Conservation (phyloP, 2,329 filamentous ascomycete species). For the Coniochaeta hoffmannii region DNA sequence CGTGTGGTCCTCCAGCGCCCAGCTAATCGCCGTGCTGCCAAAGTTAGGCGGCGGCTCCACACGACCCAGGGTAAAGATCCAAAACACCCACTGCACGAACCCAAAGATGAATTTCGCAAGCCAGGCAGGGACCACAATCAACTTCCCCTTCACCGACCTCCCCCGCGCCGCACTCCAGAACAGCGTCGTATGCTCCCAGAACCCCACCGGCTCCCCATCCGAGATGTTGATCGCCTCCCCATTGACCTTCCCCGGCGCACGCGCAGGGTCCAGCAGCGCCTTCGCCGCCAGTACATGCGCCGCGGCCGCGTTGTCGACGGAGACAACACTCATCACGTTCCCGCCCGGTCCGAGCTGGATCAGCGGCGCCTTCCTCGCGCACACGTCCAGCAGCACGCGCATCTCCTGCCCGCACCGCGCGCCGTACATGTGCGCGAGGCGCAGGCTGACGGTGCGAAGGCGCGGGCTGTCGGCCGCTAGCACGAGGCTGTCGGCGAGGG, state of each 20-base stretch:
- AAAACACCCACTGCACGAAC: background rate
- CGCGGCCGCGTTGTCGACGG: conserved; percentile 17
- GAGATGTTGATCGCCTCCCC: conserved; percentile 29
- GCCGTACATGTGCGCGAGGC: conserved; percentile 24
- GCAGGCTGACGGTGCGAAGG: conserved; percentile 19
- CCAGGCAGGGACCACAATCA: background rate
- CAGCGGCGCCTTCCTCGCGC: conserved; percentile 4
- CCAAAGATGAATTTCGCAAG: background rate
- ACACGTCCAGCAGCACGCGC: conserved; percentile 14
- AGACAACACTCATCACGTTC: conserved; percentile 20
- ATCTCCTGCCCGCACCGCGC: conserved; percentile 21
- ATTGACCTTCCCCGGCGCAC: conserved; percentile 13
- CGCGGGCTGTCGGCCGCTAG: conserved; percentile 17
- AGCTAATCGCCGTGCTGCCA: background rate
- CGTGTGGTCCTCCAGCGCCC: background rate
- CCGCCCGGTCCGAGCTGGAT: conserved; percentile 15
- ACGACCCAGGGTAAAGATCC: background rate
- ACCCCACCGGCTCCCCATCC: conserved; percentile 21
- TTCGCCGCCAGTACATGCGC: conserved; percentile 21
- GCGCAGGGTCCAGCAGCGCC: conserved; percentile 13
- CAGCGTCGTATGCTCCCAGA: conserved; percentile 21
- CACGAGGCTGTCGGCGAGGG: conserved; percentile 21
- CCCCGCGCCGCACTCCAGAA: conserved; percentile 17
- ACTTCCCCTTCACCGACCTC: background rate
- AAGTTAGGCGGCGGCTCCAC: background rate